Base-by-base conservation (phyloP, 106 monocot genomes). In the Xerophyta viscosa region DNA sequence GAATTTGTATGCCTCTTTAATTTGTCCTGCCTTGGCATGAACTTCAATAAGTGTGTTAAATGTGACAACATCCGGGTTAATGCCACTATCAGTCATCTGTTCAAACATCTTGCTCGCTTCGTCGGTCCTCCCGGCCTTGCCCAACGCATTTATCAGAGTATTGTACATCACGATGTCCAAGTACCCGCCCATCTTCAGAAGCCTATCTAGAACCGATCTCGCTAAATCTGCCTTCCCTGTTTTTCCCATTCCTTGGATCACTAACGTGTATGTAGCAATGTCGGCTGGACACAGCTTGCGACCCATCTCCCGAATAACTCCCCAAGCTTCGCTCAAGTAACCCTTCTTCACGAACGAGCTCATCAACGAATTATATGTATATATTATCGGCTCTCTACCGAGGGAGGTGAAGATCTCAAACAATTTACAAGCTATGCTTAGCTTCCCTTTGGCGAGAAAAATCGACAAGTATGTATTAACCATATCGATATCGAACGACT, bases 41-140 rank as follows among this genome's bases (percentile, higher is more conserved):
- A 99, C 73, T 47, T 99, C 80, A 44, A 99, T 99, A 27, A 99
- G 72, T 3, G 89, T 91, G 71, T 99, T 99, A 45, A 86, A 99
- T 37, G 90, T 90, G 43, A 90, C 72, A 27, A 91, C 76, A 77
- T 99, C 98, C 9, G 98, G 90, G 50, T 78, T 86, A 5, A 99
- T 71, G 2, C 90, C 90, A 56, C 52, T 65, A 19, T 36, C 54
- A 15, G 62, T 64, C 82, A 99, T 79, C 58, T 83, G 68, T 28
- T 80, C 51, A 45, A 90, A 82, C 49, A 99, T 19, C 31, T 66
- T 37, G 39, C 71, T 72, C 8, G 76, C 90, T 39, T 90, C 86
- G 6, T 86, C 86, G 8, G 86, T 57, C 50, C 60, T 86, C 18
- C 83, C 86, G 4, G 52, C 82, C 68, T 80, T 99, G 20, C 98